phyloP scores from a whole-genome alignment of 305 asterid genomes.

The Lippia alba region DNA sequence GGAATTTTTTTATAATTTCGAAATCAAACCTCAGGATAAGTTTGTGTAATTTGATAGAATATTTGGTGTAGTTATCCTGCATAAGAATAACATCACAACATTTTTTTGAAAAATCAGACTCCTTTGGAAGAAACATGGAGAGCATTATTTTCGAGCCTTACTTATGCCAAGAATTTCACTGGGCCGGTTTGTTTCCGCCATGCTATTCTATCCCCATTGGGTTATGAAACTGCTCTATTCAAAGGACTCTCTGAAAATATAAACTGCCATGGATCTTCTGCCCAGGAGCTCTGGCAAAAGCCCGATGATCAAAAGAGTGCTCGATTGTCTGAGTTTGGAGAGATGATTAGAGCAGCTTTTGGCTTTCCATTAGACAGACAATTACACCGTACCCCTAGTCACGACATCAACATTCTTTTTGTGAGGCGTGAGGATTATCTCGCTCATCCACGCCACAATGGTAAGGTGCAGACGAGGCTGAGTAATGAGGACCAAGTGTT shows the following conservation, averaged over 20 bases:
- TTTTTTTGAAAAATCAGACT: constrained; percentile 53
- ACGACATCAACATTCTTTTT: constrained; percentile 68
- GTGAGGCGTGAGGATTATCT: constrained; percentile 94
- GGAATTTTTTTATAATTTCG: too few relatives aligned
- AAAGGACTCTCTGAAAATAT: constrained; percentile 73
- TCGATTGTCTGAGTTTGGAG: constrained; percentile 92
- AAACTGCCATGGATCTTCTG: constrained; percentile 72
- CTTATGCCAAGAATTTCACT: constrained; percentile 78
- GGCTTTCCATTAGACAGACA: constrained; percentile 67
- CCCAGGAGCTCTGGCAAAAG: constrained; percentile 68
- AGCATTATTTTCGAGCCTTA: constrained; percentile 80
- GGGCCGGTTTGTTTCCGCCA: constrained; percentile 86
- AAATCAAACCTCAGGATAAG: too few relatives aligned
- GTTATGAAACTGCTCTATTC: constrained; percentile 93
- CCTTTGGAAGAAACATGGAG: constrained; percentile 94
- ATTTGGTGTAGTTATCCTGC: too few relatives aligned
- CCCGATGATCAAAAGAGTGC: constrained; percentile 73
- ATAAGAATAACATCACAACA: not conserved
- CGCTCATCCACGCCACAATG: constrained; percentile 94
- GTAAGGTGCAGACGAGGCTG: constrained; percentile 88
- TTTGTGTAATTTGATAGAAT: too few relatives aligned
- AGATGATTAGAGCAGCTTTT: constrained; percentile 88
- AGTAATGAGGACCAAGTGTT: constrained; percentile 82
- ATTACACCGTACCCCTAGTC: constrained; percentile 38
- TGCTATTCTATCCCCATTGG: constrained; percentile 81